phyloP scores from a whole-genome alignment of 495 filamentous ascomycete genomes.

The Neurospora sp. region DNA sequence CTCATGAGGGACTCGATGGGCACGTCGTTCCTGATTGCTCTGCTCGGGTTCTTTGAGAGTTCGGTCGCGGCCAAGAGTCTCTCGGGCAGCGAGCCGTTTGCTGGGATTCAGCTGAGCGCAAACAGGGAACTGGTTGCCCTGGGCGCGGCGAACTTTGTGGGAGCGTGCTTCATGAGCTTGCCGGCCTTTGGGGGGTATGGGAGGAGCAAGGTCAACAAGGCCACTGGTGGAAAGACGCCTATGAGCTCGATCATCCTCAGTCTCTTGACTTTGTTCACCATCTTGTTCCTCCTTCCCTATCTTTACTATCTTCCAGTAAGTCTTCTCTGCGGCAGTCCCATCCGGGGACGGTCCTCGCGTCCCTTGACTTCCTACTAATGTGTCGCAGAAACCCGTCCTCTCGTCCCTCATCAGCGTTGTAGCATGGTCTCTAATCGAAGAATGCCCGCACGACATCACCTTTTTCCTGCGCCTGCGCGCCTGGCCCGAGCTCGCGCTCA shows the following conservation, averaged over 20 bases:
- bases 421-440: constrained; percentile 88
- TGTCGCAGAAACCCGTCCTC: constrained; percentile 75
- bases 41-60: constrained; percentile 96
- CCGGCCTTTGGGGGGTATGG: constrained; percentile 96
- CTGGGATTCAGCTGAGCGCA: constrained; percentile 70
- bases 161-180: constrained; percentile 82
- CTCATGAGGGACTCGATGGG: constrained; percentile 80
- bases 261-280: constrained; percentile 67
- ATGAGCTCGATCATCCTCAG: constrained; percentile 83
- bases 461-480: constrained; percentile 86
- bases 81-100: constrained; percentile 49
- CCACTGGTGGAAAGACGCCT: constrained; percentile 83
- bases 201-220: constrained; percentile 85
- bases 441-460: constrained; percentile 78
- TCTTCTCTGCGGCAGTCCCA: constrained; percentile 1
- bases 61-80: constrained; percentile 94
- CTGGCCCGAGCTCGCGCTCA: constrained; percentile 73
- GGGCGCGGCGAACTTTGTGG: constrained; percentile 78
- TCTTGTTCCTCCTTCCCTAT: constrained; percentile 75
- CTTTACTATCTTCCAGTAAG: constrained; percentile 89
- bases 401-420: constrained; percentile 93
- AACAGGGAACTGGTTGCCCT: constrained; percentile 93
- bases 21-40: constrained; percentile 85
- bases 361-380: constrained; percentile 14
- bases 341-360: neutral